These are phyloP conservation scores for Meyerozyma athensensis DNA, from an alignment of 1,139 yeast genomes.

Conservation along the genomic window DNA sequence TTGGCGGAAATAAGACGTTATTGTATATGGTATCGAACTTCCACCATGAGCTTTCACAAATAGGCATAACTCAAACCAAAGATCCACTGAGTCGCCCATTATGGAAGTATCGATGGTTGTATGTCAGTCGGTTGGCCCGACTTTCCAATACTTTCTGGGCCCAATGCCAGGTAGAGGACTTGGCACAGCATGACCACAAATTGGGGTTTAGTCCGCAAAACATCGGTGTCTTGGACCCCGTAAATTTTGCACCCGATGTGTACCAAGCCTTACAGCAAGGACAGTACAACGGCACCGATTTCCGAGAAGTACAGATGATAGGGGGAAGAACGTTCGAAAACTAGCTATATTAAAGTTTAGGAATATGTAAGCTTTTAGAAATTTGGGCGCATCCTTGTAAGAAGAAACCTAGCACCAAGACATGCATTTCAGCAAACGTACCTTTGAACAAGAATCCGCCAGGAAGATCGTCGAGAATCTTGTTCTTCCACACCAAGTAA, in stretches of 20 bases:
- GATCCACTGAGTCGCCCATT: conserved; percentile 7
- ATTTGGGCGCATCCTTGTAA: conserved; percentile 89
- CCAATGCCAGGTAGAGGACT: conserved; percentile 25
- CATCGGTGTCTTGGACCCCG: conserved; percentile 41
- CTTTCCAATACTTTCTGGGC: conserved; percentile 41
- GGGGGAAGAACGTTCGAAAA: conserved; percentile 14
- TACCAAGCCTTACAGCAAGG: conserved; percentile 26
- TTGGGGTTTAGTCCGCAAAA: conserved; percentile 21
- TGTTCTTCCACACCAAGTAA: conserved; percentile 48
- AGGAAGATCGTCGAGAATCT: conserved; percentile 52
- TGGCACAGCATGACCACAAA: conserved; percentile 30
- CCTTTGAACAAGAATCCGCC: conserved; percentile 56
- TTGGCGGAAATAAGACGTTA: conserved; percentile 28
- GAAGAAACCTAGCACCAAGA: conserved; percentile 57
- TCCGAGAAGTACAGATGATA: conserved; percentile 19
- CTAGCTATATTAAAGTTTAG: conserved; percentile 56
- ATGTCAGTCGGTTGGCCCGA: conserved; percentile 16
- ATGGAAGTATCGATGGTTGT: conserved; percentile 18
- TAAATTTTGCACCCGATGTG: conserved; percentile 24
- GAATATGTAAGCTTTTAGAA: conserved; percentile 84
- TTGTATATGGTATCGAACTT: conserved; percentile 27
- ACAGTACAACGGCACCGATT: conserved; percentile 19
- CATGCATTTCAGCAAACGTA: conserved; percentile 68
- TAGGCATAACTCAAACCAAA: conserved; percentile 24
- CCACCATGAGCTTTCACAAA: conserved; percentile 27